Percentiles rank a stretch among this genome's conserved stretches.
Conservation (phyloP, 345 rosid species). For the Noccaea caerulescens region DNA sequence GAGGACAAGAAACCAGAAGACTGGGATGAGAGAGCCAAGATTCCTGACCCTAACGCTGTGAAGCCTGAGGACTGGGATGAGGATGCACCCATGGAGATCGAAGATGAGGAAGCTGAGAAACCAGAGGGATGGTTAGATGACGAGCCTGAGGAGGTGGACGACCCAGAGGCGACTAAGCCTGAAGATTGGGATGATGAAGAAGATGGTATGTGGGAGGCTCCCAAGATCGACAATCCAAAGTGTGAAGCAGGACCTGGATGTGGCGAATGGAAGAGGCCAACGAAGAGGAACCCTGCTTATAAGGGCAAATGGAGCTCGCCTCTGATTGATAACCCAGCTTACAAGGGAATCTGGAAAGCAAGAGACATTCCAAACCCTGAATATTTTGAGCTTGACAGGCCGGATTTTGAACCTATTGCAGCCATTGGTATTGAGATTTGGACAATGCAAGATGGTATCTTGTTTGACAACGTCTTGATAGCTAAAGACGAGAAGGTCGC, state of each 20-base stretch:
- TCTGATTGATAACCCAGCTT: conserved; percentile 75
- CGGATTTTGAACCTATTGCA: conserved; percentile 75
- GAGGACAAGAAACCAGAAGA: conserved; percentile 85
- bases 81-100: conserved; percentile 83
- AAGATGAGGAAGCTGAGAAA: conserved; percentile 72
- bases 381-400: conserved; percentile 71
- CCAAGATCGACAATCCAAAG: conserved; percentile 71
- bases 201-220: conserved; percentile 89
- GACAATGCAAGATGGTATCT: conserved; percentile 90
- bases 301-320: conserved; percentile 83
- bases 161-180: conserved; percentile 79
- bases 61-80: conserved; percentile 93
- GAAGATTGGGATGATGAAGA: conserved; percentile 96
- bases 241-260: conserved; percentile 77
- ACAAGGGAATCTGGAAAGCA: conserved; percentile 89
- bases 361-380: conserved; percentile 73
- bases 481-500: conserved; percentile 68
- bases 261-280: conserved; percentile 82
- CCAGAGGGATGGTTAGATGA: conserved; percentile 87
- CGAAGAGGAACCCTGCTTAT: conserved; percentile 73
- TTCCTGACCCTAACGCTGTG: conserved; percentile 69
- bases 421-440: conserved; percentile 88
- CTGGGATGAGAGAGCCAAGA: conserved; percentile 81
- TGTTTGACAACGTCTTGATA: conserved; percentile 75
- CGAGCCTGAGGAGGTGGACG: conserved; percentile 83